Percentiles rank a stretch among this genome's conserved stretches.
Evolutionary conservation across 2,329 filamentous ascomycete species (phyloP).

Genomic region (Acrodontium crateriforme): DNA sequence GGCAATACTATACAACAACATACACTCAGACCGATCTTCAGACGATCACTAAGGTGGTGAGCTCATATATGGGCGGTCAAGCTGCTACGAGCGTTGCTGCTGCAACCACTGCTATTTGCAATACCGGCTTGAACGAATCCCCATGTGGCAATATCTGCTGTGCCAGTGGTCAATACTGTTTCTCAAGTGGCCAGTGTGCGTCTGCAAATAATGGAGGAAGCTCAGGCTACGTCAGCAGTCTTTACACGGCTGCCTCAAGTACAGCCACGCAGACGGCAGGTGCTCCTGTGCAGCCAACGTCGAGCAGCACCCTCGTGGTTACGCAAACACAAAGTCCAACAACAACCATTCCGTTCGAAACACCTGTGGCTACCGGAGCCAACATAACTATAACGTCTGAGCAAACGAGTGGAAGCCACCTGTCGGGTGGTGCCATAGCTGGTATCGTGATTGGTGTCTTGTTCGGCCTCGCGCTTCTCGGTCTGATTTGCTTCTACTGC

Average conservation of each 20-base stretch:
- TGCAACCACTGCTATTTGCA: conserved; percentile 27
- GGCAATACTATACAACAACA: conserved; percentile 44
- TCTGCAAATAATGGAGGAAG: conserved; percentile 36
- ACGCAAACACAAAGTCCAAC: conserved; percentile 33
- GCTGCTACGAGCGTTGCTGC: conserved; percentile 15
- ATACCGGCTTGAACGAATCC: conserved; percentile 35
- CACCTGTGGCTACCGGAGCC: conserved; percentile 41
- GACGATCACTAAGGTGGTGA: conserved; percentile 40
- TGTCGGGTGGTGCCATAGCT: conserved; percentile 62
- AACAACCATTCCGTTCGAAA: conserved; percentile 35
- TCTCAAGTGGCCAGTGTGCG: conserved; percentile 43
- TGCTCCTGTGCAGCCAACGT: conserved; percentile 36
- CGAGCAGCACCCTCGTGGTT: conserved; percentile 41
- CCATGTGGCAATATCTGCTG: conserved; percentile 60
- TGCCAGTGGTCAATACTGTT: conserved; percentile 54
- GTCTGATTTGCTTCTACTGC: conserved; percentile 63
- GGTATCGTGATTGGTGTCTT: conserved; percentile 67
- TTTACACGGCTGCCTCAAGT: conserved; percentile 22
- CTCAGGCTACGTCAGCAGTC: conserved; percentile 36
- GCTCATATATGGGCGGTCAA: conserved; percentile 26
- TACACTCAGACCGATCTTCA: conserved; percentile 41
- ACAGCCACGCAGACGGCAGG: conserved; percentile 40
- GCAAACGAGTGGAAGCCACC: conserved; percentile 20
- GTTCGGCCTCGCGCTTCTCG: conserved; percentile 50
- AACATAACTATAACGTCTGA: conserved; percentile 27